Evolutionary conservation across 2,329 filamentous ascomycete genomes (phyloP).

Genomic region (Apiospora saccharicola): DNA sequence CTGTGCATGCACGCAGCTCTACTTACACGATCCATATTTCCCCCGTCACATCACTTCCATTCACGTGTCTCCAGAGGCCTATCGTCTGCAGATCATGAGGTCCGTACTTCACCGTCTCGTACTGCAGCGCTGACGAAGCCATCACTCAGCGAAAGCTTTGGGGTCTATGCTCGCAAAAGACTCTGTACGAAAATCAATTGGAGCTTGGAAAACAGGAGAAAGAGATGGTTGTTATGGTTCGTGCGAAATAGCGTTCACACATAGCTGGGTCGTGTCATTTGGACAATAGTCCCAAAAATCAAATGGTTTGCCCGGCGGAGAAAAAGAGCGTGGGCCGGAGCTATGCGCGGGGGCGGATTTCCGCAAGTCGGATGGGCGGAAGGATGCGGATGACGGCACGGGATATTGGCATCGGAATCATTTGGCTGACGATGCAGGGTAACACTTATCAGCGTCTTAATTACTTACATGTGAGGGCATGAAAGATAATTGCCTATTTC

Average conservation of each 20-base stretch:
- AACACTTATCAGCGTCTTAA: no score
- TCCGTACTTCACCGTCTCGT: constrained; percentile 40
- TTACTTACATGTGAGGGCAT: no score
- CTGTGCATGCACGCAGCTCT: neutral
- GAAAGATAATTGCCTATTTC: no score
- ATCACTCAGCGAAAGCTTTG: constrained; percentile 29
- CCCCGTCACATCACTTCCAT: constrained; percentile 23
- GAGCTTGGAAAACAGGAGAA: neutral
- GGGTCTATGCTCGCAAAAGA: neutral
- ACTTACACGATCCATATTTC: constrained; percentile 44
- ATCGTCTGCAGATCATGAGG: constrained; percentile 52
- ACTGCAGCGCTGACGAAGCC: constrained; percentile 38
- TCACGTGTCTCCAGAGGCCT: constrained; percentile 51
- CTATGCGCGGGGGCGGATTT: neutral
- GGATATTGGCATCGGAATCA: neutral
- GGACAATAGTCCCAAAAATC: neutral
- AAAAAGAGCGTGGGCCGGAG: neutral
- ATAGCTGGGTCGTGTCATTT: neutral
- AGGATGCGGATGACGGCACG: constrained; percentile 7
- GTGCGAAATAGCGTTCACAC: neutral
- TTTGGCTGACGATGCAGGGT: neutral
- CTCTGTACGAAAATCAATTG: neutral
- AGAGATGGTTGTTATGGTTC: neutral
- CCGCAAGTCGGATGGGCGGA: constrained; percentile 13
- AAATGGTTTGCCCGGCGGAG: neutral